Evolutionary conservation across 768 basidiomycete genomes (phyloP), one percentile per base, ranked within the genome.

Genomic region (Auricularia heimuer): DNA sequence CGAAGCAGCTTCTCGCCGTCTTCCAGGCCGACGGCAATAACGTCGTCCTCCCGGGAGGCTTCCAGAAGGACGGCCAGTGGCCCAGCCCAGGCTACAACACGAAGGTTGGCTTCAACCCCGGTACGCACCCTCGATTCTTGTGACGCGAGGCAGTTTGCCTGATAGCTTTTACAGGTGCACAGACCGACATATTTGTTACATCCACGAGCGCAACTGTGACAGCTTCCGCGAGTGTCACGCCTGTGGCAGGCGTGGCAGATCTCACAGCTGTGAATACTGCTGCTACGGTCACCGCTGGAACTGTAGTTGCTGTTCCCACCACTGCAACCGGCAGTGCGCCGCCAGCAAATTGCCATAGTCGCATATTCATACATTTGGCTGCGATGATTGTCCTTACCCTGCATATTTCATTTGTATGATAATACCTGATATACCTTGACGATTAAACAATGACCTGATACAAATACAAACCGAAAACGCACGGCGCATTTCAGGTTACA

Each of bases 41-140:
- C 56, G 21, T 66, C 44, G 63, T 64, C 21, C 14, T 54, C 10
- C 54, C 29, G 64, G 54, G 24, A 24, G 63, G 42, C 8, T 18
- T 45, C 3, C 63, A 63, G 63, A 18, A 29, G 16, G 65, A 66
- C 33, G 65, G 65, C 37, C 14, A 29, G 1, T 51, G 33, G 54
- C 65, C 65, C n/a, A 29, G 39, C 11, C 66, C 66, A 4, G 66
- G 64, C 11, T 66, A 66, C 21, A 66, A 66, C 63, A 10, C n/a
- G 18, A 66, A 66, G 60, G 34, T 64, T 34, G 66, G 66, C 3
- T 66, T 66, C 34, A 14, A 11, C 18, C 18, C 11, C 7, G 62
- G 62, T 63, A 24, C 37, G 29, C 62, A 45, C 1, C 47, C 14
- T 51, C 16, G 29, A 16, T 8, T 11, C 47, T 10, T 16, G 47